Conservation (phyloP, 352 stramenopile species). For the Phytophthora parvispora region DNA sequence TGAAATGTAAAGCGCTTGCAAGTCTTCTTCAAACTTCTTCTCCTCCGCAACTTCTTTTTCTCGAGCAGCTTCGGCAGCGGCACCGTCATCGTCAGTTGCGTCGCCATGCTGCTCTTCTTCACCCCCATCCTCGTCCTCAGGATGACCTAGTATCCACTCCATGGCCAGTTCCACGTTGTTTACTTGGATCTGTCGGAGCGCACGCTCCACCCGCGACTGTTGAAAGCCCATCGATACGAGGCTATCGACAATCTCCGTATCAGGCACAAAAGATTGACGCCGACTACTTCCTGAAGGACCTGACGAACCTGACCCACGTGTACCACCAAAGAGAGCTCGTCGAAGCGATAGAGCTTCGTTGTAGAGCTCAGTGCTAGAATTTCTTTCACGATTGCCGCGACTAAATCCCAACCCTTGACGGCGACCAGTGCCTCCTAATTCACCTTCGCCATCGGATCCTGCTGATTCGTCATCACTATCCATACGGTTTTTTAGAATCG, state of each 20-base stretch:
- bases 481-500: conserved; percentile 82
- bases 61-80: conserved; percentile 6
- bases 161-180: conserved; percentile 97
- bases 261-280: conserved; percentile 86
- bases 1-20: conserved; percentile 60
- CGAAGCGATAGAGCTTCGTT: conserved; percentile 59
- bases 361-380: conserved; percentile 40
- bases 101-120: conserved; percentile 40
- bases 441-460: conserved; percentile 37
- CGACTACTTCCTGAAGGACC: conserved; percentile 26
- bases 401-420: conserved; percentile 49
- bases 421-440: conserved; percentile 33
- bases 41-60: conserved; percentile 34
- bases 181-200: conserved; percentile 89
- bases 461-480: conserved; percentile 45
- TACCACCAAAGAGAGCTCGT: conserved; percentile 59
- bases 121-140: conserved; percentile 66
- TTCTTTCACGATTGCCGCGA: conserved; percentile 39
- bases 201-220: conserved; percentile 90
- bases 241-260: conserved; percentile 92
- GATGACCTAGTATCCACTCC: conserved; percentile 97
- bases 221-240: conserved; percentile 97
- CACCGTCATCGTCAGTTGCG: conserved; percentile 31
- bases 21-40: conserved; percentile 54
- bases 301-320: conserved; percentile 18